Evolutionary conservation across 1,139 yeast species (phyloP).

Genomic region (Saccharomyces hybrid): DNA sequence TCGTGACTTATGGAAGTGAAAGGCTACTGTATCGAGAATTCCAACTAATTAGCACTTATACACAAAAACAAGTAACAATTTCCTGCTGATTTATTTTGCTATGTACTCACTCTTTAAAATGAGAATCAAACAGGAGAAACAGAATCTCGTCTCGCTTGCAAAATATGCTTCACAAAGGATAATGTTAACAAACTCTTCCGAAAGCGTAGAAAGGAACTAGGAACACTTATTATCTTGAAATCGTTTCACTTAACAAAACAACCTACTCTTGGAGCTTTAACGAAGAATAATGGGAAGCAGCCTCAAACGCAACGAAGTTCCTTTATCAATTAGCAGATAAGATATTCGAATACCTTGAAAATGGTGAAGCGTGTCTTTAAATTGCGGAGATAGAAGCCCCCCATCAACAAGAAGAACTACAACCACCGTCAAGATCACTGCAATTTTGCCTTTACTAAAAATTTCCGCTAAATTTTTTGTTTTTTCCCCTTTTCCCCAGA

Average conservation of each 20-base stretch:
- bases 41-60: background rate
- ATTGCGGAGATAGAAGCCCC: background rate
- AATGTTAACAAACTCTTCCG: background rate
- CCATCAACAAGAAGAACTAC: background rate
- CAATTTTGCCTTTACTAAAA: background rate
- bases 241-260: background rate
- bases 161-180: background rate
- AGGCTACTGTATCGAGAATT: background rate
- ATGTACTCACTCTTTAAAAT: background rate
- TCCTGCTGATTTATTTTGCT: background rate
- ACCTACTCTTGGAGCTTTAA: background rate
- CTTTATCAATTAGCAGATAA: background rate
- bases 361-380: background rate
- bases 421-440: background rate
- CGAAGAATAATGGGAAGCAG: background rate
- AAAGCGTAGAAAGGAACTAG: background rate
- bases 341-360: background rate
- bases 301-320: background rate
- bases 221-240: background rate
- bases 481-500: background rate
- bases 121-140: background rate
- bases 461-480: background rate
- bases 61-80: background rate
- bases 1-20: background rate
- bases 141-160: background rate